Percentiles rank a stretch among this genome's conserved stretches.
Conservation (phyloP, 2,329 filamentous ascomycete species). For the Microdochium paspali region DNA sequence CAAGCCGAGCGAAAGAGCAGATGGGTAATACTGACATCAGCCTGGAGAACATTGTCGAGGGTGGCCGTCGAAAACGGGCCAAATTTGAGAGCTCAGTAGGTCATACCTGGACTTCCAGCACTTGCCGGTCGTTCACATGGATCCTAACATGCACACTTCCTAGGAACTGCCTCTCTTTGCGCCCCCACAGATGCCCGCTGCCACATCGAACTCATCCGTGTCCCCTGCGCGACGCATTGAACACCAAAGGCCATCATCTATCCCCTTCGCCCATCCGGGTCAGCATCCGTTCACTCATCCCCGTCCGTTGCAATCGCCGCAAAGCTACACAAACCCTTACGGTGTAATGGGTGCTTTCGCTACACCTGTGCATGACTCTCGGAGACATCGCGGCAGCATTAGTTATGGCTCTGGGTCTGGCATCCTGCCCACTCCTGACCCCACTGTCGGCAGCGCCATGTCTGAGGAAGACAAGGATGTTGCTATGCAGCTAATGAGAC, state of each 20-base stretch:
- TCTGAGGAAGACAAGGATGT: conserved; percentile 93
- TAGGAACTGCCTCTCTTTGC: conserved; percentile 95
- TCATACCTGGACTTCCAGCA: conserved; percentile 12
- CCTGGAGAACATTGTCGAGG: conserved; percentile 95
- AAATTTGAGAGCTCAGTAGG: conserved; percentile 97
- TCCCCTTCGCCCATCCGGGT: conserved; percentile 67
- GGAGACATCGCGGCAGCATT: conserved; percentile 57
- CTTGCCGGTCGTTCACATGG: conserved; percentile 17
- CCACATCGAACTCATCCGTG: conserved; percentile 94
- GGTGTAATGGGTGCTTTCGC: conserved; percentile 49
- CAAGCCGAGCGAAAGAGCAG: conserved; percentile 72
- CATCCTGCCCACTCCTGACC: conserved; percentile 85
- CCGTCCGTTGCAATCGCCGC: conserved; percentile 73
- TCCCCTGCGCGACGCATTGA: conserved; percentile 80
- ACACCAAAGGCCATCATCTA: conserved; percentile 56
- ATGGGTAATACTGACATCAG: conserved; percentile 95
- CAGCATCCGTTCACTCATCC: conserved; percentile 75
- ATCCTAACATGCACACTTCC: conserved; percentile 16
- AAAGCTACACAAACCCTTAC: conserved; percentile 55
- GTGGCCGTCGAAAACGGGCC: conserved; percentile 86
- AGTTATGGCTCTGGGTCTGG: conserved; percentile 44
- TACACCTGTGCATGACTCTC: conserved; percentile 51
- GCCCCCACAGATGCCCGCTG: conserved; percentile 84
- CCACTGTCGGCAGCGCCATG: conserved; percentile 94
- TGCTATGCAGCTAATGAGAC: conserved; percentile 89